Percentiles rank a stretch among this genome's conserved stretches.
phyloP scores from a whole-genome alignment of 306 rosid genomes.

The Cucurbita moschata region DNA sequence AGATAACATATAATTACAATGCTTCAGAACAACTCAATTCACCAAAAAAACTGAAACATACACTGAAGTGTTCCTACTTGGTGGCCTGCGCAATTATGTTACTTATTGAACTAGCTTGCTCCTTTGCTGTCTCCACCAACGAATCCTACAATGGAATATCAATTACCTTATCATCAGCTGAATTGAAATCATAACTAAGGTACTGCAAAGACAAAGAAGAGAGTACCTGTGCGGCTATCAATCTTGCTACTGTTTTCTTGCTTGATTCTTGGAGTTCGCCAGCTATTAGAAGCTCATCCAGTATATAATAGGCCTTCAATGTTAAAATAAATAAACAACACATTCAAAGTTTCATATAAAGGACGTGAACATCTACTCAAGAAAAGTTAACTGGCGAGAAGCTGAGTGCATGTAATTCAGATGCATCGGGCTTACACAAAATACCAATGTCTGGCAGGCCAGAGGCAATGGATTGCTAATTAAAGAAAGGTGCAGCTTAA shows the following conservation, averaged over 20 bases:
- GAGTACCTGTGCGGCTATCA: conserved; percentile 90
- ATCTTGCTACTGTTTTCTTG: conserved; percentile 80
- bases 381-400: not conserved
- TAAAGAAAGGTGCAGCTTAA: not conserved
- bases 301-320: conserved; percentile 73
- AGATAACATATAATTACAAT: not conserved
- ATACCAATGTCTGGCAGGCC: too few relatives aligned
- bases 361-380: not conserved
- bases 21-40: not conserved
- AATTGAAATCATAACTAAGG: not conserved
- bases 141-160: conserved; percentile 46
- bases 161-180: conserved; percentile 3
- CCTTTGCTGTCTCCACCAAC: conserved; percentile 86
- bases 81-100: conserved; percentile 81
- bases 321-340: conserved; percentile 1
- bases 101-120: conserved; percentile 73
- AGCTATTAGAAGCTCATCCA: conserved; percentile 80
- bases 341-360: not conserved
- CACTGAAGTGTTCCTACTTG: conserved; percentile 15
- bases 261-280: conserved; percentile 96
- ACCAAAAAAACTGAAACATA: conserved; percentile 1
- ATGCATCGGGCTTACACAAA: too few relatives aligned
- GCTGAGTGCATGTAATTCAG: not conserved
- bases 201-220: not conserved
- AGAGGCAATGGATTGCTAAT: not conserved